Conservation (phyloP, 2,329 filamentous ascomycete genomes). For the Fusarium multiceps region DNA sequence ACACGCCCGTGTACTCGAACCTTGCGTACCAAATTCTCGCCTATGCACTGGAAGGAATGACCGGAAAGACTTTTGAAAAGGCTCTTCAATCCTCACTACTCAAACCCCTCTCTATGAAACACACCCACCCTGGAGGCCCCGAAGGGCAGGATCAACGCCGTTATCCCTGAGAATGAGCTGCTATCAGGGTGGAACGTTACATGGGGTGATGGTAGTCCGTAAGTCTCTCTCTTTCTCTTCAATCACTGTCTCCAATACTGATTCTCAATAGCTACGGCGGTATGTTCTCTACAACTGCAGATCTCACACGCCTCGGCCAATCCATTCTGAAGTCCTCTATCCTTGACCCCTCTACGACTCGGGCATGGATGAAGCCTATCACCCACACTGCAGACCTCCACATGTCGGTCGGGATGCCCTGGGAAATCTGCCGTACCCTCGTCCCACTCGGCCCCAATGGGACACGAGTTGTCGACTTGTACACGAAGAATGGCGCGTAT, state of each 20-base stretch:
- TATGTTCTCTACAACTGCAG: conserved; percentile 17
- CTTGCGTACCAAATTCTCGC: conserved; percentile 11
- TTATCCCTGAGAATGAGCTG: conserved; percentile 5
- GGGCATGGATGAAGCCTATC: conserved; percentile 15
- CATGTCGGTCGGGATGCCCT: conserved; percentile 20
- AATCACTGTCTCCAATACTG: neutral
- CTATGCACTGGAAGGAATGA: conserved; percentile 15
- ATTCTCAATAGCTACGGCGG: neutral
- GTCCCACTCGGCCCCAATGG: neutral
- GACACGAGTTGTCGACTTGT: neutral
- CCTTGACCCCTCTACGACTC: neutral
- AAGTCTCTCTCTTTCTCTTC: neutral
- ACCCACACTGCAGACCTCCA: conserved; percentile 1
- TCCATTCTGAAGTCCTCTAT: conserved; percentile 13
- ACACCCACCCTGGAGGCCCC: neutral
- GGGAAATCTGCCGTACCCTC: conserved; percentile 13
- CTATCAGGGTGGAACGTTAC: neutral
- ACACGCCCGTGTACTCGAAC: conserved; percentile 19
- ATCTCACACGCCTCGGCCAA: conserved; percentile 8
- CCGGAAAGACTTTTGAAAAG: neutral
- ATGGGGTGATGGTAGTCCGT: neutral
- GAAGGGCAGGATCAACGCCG: neutral
- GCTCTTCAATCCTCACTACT: neutral
- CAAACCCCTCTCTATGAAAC: neutral
- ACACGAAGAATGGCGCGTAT: conserved; percentile 11